Conservation (phyloP, 345 rosid species). For the Eucalyptus melliodora region DNA sequence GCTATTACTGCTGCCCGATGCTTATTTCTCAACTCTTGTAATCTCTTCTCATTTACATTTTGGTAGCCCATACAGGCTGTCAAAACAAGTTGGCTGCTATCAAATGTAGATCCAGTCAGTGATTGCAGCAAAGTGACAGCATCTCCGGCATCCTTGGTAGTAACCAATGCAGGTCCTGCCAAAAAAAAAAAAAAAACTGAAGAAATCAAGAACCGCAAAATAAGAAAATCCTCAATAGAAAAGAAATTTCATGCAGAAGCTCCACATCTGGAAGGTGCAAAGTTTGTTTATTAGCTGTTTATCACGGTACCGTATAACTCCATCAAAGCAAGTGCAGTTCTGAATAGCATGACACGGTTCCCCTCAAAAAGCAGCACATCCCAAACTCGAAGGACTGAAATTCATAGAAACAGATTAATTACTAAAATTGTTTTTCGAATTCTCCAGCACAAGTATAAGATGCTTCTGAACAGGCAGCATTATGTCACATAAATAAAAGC, state of each 20-base stretch:
- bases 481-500: background rate
- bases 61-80: conserved; percentile 99
- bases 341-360: conserved; percentile 90
- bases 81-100: conserved; percentile 97
- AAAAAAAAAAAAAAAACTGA: conserved; percentile 9
- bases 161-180: conserved; percentile 95
- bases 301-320: conserved; percentile 85
- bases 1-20: conserved; percentile 75
- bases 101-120: conserved; percentile 94
- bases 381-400: conserved; percentile 97
- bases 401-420: conserved; percentile 3
- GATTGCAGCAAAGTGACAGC: conserved; percentile 98
- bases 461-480: background rate
- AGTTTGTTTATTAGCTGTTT: background rate
- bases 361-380: conserved; percentile 99
- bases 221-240: background rate
- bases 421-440: background rate
- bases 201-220: conserved; percentile 14
- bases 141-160: conserved; percentile 99
- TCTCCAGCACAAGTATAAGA: background rate
- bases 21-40: conserved; percentile 76
- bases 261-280: background rate
- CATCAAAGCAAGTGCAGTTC: conserved; percentile 96
- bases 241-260: background rate
- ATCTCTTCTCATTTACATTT: conserved; percentile 72